These are phyloP conservation scores for Trypanosoma caninum DNA, from an alignment of 208 protist species.

Conservation along the genomic window DNA sequence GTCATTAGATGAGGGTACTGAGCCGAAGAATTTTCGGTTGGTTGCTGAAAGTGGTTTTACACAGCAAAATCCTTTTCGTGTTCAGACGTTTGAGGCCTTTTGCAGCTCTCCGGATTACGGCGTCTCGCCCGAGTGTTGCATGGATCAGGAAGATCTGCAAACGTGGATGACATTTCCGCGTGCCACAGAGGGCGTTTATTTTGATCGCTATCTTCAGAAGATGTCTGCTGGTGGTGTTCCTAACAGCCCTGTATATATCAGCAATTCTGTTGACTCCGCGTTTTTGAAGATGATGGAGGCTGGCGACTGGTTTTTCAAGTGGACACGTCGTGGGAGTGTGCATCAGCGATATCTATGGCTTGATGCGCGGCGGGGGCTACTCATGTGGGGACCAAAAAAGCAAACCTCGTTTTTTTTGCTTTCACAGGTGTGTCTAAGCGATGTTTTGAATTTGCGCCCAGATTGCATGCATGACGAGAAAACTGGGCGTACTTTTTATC, in stretches of 20 bases:
- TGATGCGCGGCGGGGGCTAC: conserved; percentile 42
- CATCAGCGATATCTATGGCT: conserved; percentile 77
- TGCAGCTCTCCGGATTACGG: conserved; percentile 41
- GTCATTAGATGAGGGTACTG: background rate
- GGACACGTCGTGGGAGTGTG: conserved; percentile 51
- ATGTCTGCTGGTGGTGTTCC: background rate
- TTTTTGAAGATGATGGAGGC: conserved; percentile 41
- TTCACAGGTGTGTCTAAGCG: conserved; percentile 45
- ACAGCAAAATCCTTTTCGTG: conserved; percentile 69
- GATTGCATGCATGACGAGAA: conserved; percentile 51
- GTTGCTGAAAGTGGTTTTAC: conserved; percentile 64
- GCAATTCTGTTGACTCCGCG: background rate
- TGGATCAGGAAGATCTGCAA: conserved; percentile 15
- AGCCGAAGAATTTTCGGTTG: conserved; percentile 17
- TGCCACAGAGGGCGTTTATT: conserved; percentile 21
- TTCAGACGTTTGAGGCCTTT: conserved; percentile 70
- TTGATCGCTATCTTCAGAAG: background rate
- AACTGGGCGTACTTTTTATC: conserved; percentile 54
- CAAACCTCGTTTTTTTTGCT: conserved; percentile 35
- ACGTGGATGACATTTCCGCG: conserved; percentile 7
- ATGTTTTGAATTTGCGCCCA: conserved; percentile 42
- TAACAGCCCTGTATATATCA: background rate
- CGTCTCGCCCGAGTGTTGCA: conserved; percentile 25
- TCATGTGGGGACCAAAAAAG: conserved; percentile 55
- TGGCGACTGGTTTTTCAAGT: conserved; percentile 84